Conservation (phyloP, 2,329 filamentous ascomycete species). For the Calonectria fujianensis region DNA sequence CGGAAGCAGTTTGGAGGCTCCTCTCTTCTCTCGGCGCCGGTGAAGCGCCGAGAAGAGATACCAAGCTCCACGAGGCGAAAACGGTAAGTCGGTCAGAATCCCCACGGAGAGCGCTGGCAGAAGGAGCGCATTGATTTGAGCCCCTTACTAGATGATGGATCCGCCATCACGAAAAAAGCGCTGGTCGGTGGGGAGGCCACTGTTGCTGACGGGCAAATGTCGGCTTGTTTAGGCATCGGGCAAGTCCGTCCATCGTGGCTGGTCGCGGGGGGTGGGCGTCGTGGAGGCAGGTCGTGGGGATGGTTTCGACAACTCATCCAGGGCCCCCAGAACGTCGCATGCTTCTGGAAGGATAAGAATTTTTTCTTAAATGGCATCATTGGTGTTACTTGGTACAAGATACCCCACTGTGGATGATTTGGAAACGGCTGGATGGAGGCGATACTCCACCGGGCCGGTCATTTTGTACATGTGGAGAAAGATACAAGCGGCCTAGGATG, state of each 20-base stretch:
- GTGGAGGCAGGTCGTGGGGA: slow-evolving; percentile 42
- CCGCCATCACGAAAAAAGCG: slow-evolving; percentile 48
- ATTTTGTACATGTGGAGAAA: slow-evolving; percentile 56
- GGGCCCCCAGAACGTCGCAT: slow-evolving; percentile 49
- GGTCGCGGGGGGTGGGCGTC: slow-evolving; percentile 38
- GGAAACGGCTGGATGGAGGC: slow-evolving; percentile 45
- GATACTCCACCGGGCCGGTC: slow-evolving; percentile 55
- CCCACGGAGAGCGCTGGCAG: slow-evolving; percentile 42
- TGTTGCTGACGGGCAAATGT: slow-evolving; percentile 53
- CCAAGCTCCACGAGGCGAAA: slow-evolving; percentile 44
- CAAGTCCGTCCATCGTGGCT: slow-evolving; percentile 54
- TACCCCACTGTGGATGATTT: slow-evolving; percentile 37
- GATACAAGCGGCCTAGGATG: slow-evolving; percentile 43
- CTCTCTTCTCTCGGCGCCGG: slow-evolving; percentile 55
- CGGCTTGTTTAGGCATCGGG: slow-evolving; percentile 52
- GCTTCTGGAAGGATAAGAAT: slow-evolving; percentile 58
- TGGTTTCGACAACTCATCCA: slow-evolving; percentile 48
- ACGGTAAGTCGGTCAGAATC: slow-evolving; percentile 46
- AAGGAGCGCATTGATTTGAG: slow-evolving; percentile 44
- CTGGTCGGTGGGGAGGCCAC: slow-evolving; percentile 45
- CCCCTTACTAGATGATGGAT: slow-evolving; percentile 48
- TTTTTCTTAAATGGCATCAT: slow-evolving; percentile 54
- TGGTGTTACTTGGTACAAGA: slow-evolving; percentile 40
- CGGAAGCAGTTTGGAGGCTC: slow-evolving; percentile 46
- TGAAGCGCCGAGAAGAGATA: slow-evolving; percentile 56